Conservation (phyloP, 2,329 filamentous ascomycete species). For the Colletotrichum sp. region DNA sequence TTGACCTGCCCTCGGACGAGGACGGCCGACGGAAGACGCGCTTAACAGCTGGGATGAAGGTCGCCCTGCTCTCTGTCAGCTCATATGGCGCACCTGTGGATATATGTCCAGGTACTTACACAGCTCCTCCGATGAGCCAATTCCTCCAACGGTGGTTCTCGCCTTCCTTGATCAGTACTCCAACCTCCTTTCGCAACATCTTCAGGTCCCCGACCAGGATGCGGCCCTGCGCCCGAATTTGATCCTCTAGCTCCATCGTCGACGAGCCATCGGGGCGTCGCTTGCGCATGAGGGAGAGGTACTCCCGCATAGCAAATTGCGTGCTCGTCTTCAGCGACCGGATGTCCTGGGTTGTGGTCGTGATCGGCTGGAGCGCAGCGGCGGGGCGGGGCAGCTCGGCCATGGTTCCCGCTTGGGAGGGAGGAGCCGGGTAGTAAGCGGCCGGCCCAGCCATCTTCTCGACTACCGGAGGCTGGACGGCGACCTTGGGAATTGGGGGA, state of each 20-base stretch:
- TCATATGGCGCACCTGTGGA: background rate
- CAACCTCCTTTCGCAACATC: conserved; percentile 48
- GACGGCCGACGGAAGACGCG: conserved; percentile 53
- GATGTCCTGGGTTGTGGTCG: conserved; percentile 30
- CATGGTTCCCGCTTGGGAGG: background rate
- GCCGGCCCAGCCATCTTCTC: conserved; percentile 15
- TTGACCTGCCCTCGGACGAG: conserved; percentile 35
- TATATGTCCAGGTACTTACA: conserved; percentile 43
- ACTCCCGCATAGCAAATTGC: conserved; percentile 41
- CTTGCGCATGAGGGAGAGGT: conserved; percentile 36
- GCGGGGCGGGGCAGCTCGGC: conserved; percentile 2
- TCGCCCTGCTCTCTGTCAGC: conserved; percentile 40
- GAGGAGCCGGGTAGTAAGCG: background rate
- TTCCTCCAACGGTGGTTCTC: conserved; percentile 58
- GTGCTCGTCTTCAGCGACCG: conserved; percentile 37
- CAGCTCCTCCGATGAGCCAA: conserved; percentile 55
- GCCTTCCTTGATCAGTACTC: conserved; percentile 45
- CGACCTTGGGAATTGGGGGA: background rate
- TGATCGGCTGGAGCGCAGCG: conserved; percentile 13
- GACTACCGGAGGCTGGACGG: background rate
- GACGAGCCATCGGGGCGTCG: conserved; percentile 32
- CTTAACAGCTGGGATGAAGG: conserved; percentile 58
- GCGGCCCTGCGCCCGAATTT: conserved; percentile 46
- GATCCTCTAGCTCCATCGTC: conserved; percentile 44
- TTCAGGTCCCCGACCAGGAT: conserved; percentile 50